phyloP scores from a whole-genome alignment of 352 stramenopile species.

The Globisporangium sylvaticum region DNA sequence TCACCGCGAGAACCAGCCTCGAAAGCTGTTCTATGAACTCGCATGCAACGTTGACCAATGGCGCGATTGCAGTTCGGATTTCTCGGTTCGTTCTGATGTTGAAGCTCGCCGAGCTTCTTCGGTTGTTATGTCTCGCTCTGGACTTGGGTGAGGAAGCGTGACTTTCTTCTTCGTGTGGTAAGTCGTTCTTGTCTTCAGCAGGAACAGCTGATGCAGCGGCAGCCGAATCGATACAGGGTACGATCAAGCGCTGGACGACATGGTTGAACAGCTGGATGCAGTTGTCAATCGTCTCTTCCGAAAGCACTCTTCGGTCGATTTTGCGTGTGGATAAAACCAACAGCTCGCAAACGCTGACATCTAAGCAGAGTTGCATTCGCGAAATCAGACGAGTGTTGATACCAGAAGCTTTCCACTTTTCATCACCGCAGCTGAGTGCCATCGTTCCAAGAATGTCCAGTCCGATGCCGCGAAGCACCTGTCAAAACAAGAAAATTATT shows the following conservation, averaged over 20 bases:
- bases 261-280: constrained; percentile 69
- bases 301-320: constrained; percentile 69
- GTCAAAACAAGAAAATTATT: neutral
- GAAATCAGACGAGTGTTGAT: constrained; percentile 36
- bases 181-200: constrained; percentile 12
- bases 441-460: constrained; percentile 33
- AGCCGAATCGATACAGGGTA: constrained; percentile 66
- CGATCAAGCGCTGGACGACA: constrained; percentile 46
- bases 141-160: neutral
- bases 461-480: constrained; percentile 22
- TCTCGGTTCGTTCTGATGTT: constrained; percentile 50
- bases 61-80: constrained; percentile 46
- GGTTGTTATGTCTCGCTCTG: neutral
- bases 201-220: constrained; percentile 28
- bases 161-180: neutral
- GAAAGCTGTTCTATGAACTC: constrained; percentile 75
- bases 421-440: constrained; percentile 24
- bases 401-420: constrained; percentile 28
- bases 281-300: constrained; percentile 81
- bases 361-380: constrained; percentile 39
- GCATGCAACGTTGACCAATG: constrained; percentile 57
- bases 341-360: constrained; percentile 70
- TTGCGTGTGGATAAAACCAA: constrained; percentile 64
- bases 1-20: constrained; percentile 52
- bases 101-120: constrained; percentile 23